Evolutionary conservation across 441 rosid species (phyloP).

Genomic region (Populus hybrid): DNA sequence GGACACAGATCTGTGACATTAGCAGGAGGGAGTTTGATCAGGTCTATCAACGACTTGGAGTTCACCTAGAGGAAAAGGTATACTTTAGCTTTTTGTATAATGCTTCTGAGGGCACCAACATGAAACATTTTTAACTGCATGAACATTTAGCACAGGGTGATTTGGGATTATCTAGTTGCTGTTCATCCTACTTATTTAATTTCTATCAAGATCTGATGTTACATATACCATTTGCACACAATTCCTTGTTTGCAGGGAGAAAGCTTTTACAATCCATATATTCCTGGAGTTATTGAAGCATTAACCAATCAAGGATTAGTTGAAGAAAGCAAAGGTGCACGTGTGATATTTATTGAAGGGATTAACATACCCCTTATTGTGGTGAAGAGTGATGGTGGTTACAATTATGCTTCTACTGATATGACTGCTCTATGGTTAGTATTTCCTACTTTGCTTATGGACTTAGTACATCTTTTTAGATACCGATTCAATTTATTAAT

Average conservation of each 20-base stretch:
- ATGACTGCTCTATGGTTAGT: slow-evolving; percentile 88
- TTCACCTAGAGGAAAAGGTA: slow-evolving; percentile 84
- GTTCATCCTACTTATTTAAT: not conserved
- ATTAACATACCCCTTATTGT: slow-evolving; percentile 77
- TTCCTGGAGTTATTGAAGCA: slow-evolving; percentile 53
- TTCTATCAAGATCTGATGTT: not conserved
- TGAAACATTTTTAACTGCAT: not conserved
- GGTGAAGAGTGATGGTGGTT: slow-evolving; percentile 95
- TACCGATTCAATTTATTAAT: not conserved
- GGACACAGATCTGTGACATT: slow-evolving; percentile 83
- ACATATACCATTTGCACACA: not conserved
- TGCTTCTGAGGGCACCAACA: not conserved
- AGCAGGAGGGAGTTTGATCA: slow-evolving; percentile 75
- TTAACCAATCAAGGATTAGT: slow-evolving; percentile 61
- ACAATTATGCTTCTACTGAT: slow-evolving; percentile 92
- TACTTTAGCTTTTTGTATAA: not conserved
- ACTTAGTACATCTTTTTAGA: not conserved
- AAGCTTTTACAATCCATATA: slow-evolving; percentile 85
- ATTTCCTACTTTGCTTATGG: not conserved
- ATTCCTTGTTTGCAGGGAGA: slow-evolving; percentile 63
- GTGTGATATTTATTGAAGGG: slow-evolving; percentile 76
- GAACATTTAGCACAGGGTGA: not conserved
- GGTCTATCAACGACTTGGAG: slow-evolving; percentile 73
- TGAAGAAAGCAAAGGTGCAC: slow-evolving; percentile 88
- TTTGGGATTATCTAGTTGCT: not conserved